phyloP scores from a whole-genome alignment of 163 green algal species.

The Chlamydomonas reinhardtii region DNA sequence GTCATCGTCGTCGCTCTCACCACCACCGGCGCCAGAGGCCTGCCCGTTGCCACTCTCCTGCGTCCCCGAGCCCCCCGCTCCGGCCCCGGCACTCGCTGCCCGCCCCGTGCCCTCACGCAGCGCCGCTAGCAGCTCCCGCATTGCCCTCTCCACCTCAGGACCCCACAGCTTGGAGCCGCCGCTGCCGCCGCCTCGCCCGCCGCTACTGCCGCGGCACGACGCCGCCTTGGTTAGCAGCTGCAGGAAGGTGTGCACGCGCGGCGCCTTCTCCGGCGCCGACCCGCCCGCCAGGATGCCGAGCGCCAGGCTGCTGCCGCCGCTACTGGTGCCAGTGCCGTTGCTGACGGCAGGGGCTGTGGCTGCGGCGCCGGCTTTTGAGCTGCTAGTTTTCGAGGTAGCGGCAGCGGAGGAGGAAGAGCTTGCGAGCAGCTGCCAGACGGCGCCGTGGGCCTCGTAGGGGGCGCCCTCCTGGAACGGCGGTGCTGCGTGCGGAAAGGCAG shows the following conservation, averaged over 20 bases:
- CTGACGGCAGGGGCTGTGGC: no score
- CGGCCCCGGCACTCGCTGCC: neutral
- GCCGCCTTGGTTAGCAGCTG: conserved; percentile 23
- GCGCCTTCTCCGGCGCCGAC: conserved; percentile 26
- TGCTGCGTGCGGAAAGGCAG: neutral
- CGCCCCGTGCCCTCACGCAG: neutral
- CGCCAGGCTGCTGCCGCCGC: conserved; percentile 16
- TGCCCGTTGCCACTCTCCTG: neutral
- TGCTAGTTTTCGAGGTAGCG: no score
- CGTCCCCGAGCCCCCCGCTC: neutral
- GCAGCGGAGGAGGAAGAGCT: no score
- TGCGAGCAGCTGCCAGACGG: conserved; percentile 36
- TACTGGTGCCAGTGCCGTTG: no score
- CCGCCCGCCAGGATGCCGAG: conserved; percentile 29
- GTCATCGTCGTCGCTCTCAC: conserved; percentile 12
- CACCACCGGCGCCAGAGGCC: neutral
- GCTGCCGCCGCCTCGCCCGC: neutral
- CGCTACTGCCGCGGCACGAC: conserved; percentile 3
- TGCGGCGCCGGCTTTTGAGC: no score
- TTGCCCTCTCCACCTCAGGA: neutral
- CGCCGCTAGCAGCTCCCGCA: conserved; percentile 10
- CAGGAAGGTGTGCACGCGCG: conserved; percentile 28
- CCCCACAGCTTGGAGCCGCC: neutral
- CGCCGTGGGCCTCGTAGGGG: conserved; percentile 27
- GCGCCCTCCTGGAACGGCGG: conserved; percentile 16